A percentile compares a stretch with the other conserved stretches of the same genome.
phyloP scores from a whole-genome alignment of 2,329 filamentous ascomycete genomes.

The Dissoconium aciculare region DNA sequence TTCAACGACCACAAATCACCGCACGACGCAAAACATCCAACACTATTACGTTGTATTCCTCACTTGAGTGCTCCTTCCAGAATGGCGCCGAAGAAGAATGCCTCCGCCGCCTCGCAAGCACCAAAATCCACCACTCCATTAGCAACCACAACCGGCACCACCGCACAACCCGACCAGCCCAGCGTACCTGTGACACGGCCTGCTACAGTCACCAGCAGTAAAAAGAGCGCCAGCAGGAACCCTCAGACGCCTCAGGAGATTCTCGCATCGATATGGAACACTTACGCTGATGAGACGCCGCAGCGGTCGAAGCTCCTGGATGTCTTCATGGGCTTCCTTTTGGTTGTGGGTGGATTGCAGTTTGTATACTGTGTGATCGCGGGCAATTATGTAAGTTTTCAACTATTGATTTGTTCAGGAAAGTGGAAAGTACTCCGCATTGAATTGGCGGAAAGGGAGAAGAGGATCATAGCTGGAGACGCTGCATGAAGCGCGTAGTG shows the following conservation, averaged over 20 bases:
- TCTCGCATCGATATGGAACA: conserved; percentile 52
- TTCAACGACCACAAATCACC: too few species aligned
- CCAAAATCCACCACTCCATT: conserved; percentile 1
- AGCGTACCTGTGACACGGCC: too few species aligned
- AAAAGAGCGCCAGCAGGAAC: conserved; percentile 10
- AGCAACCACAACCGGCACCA: conserved; percentile 5
- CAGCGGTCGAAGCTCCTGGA: conserved; percentile 89
- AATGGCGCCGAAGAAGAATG: too few species aligned
- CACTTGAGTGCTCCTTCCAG: too few species aligned
- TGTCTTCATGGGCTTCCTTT: conserved; percentile 75
- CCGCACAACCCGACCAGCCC: conserved; percentile 3
- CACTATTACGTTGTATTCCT: too few species aligned
- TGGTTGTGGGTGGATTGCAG: conserved; percentile 74
- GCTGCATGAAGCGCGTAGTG: too few species aligned
- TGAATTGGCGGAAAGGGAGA: conserved; percentile 1
- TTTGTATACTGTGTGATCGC: conserved; percentile 84
- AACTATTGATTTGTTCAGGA: background rate
- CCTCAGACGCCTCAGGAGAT: conserved; percentile 40
- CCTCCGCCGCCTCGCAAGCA: too few species aligned
- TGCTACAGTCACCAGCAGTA: too few species aligned
- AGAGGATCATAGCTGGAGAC: too few species aligned
- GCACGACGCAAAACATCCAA: too few species aligned
- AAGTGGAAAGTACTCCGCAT: background rate
- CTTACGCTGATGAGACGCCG: conserved; percentile 68
- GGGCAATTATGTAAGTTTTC: conserved; percentile 73